These are phyloP conservation scores for Clavulina sp. DNA, from an alignment of 768 basidiomycete species.

Conservation along the genomic window DNA sequence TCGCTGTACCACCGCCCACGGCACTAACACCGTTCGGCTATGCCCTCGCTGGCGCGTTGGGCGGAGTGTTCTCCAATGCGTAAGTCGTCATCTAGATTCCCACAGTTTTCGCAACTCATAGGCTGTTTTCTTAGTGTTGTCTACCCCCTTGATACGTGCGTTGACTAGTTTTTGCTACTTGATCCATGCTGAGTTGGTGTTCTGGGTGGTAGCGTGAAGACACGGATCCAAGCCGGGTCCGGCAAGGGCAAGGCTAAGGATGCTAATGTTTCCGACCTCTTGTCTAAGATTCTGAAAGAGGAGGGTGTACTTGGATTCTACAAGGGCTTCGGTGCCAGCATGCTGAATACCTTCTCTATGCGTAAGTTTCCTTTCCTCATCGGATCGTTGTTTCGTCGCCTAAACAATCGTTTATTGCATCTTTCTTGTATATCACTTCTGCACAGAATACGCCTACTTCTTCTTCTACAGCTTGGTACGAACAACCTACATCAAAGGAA, in stretches of 20 bases:
- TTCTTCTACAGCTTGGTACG: slow-evolving; percentile 95
- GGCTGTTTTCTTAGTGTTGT: slow-evolving; percentile 47
- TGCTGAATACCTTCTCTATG: slow-evolving; percentile 97
- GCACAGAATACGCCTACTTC: slow-evolving; percentile 92
- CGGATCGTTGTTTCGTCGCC: slow-evolving; percentile 8
- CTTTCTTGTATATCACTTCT: no score
- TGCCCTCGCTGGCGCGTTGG: slow-evolving; percentile 83
- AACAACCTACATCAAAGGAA: slow-evolving; percentile 57
- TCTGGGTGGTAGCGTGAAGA: slow-evolving; percentile 53
- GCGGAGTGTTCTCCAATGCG: slow-evolving; percentile 88
- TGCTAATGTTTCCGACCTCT: slow-evolving; percentile 41
- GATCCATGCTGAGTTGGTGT: not conserved
- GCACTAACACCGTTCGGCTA: slow-evolving; percentile 71
- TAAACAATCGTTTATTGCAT: no score
- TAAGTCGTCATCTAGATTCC: slow-evolving; percentile 26
- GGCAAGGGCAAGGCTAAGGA: slow-evolving; percentile 24
- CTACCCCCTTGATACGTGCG: slow-evolving; percentile 90
- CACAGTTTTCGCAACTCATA: slow-evolving; percentile 4
- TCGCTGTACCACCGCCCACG: slow-evolving; percentile 32
- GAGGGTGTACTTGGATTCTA: slow-evolving; percentile 78
- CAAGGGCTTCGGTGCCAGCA: slow-evolving; percentile 85
- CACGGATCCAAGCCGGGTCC: slow-evolving; percentile 74
- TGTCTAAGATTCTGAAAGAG: slow-evolving; percentile 53
- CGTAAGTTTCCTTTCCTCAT: slow-evolving; percentile 35
- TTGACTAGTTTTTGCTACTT: slow-evolving; percentile 6